A percentile compares a stretch with the other conserved stretches of the same genome.
Conservation (phyloP, 2,329 filamentous ascomycete genomes). For the Verticillium isaacii region DNA sequence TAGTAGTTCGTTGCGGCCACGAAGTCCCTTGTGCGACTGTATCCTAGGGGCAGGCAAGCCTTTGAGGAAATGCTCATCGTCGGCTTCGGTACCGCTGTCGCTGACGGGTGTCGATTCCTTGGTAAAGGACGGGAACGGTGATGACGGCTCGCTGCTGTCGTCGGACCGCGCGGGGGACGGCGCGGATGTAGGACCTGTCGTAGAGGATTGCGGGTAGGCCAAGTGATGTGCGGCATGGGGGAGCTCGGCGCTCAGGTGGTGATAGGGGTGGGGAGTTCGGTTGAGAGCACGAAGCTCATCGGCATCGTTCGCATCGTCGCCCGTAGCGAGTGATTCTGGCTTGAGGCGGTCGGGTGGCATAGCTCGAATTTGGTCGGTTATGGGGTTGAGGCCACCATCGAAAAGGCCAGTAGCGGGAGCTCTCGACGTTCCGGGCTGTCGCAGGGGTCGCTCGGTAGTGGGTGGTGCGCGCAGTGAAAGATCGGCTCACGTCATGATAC, state of each 20-base stretch:
- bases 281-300: constrained; percentile 43
- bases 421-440: background rate
- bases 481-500: background rate
- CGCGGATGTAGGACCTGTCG: constrained; percentile 4
- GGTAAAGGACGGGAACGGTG: constrained; percentile 26
- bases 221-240: constrained; percentile 42
- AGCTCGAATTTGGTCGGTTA: constrained; percentile 21
- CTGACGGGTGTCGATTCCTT: constrained; percentile 61
- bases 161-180: constrained; percentile 9
- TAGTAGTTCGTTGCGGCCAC: constrained; percentile 50
- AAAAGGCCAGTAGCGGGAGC: background rate
- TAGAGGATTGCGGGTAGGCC: constrained; percentile 9
- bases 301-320: constrained; percentile 27
- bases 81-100: constrained; percentile 91
- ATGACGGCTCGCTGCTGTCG: constrained; percentile 15
- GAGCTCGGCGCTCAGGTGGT: constrained; percentile 52
- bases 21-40: constrained; percentile 72
- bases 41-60: constrained; percentile 76
- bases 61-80: constrained; percentile 86
- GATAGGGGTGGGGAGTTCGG: constrained; percentile 65
- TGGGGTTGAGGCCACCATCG: background rate
- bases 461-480: background rate
- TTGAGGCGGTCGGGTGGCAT: constrained; percentile 41
- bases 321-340: constrained; percentile 25
- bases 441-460: background rate